Base-by-base conservation (phyloP, 306 rosid species). In the Sindora glabra region DNA sequence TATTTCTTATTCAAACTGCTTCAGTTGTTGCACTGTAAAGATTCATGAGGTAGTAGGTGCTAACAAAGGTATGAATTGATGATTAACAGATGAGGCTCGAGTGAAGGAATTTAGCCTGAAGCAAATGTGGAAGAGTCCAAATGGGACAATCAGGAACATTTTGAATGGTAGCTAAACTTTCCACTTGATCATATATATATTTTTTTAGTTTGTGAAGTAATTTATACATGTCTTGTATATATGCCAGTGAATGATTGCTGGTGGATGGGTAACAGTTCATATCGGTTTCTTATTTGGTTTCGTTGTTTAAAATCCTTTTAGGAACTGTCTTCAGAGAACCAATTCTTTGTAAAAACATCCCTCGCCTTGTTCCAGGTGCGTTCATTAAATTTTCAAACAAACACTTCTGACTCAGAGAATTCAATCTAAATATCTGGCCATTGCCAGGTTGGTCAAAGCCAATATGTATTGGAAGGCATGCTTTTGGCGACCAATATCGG, bases 261-360 rank as follows among this genome's bases (percentile, higher is more conserved):
- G 33, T 29, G 16, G 26, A 21, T 40, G 27, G 27, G 47, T 32
- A 30, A 39, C 11, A 39, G 40, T 61, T 10, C 24, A 23, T 53
- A 22, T 40, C 38, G 42, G 38, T 51, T 67, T 64, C 59, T 67
- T 41, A 66, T 36, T n/a, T 19, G 23, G 36, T 22, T 13, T 30
- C 23, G 1, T 37, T 27, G 33, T 18, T 46, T 36, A 47, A 37
- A 26, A 62, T 42, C 1, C 34, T 62, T 78, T 56, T 85, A 92
- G 99, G 99, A 56, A 92, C 96, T 47, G 99, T 88, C 70, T 92
- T 89, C 79, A 83, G 99, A 76, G 99, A 92, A 66, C 99, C 99
- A 41, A 92, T 92, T 76, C 74, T 92, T 59, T 92, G 99, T 94
- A 92, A 86, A 67, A 92, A 89, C 49, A 48, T 92, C 19, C 95